Percentiles rank a stretch among this genome's conserved stretches.
Evolutionary conservation across 257 asterid species (phyloP).

Genomic region (Echium plantagineum): DNA sequence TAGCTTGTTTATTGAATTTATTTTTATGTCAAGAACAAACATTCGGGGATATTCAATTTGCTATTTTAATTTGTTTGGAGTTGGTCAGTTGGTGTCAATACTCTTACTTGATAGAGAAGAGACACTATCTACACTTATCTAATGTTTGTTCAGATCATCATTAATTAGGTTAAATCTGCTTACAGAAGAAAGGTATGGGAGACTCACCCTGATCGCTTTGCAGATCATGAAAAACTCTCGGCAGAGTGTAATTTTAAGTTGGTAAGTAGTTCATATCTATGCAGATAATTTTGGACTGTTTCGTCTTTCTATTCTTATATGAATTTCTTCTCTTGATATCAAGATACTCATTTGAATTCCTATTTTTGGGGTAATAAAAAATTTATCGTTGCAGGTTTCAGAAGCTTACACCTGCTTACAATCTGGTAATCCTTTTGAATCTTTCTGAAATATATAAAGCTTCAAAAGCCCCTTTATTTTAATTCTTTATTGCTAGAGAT

Average conservation of each 20-base stretch:
- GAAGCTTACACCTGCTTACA: conserved; percentile 49
- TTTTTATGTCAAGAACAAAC: too few relatives aligned
- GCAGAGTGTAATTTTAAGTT: conserved; percentile 56
- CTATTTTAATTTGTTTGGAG: too few relatives aligned
- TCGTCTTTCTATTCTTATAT: too few relatives aligned
- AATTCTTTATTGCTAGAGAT: neutral
- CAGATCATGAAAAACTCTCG: conserved; percentile 30
- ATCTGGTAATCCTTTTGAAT: conserved; percentile 29
- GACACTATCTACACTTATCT: neutral
- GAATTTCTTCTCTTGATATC: neutral
- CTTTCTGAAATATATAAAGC: neutral
- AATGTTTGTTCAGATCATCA: neutral
- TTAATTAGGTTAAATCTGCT: conserved; percentile 51
- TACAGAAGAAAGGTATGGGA: conserved; percentile 55
- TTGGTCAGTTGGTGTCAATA: neutral
- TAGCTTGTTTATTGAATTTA: too few relatives aligned
- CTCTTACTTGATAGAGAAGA: neutral
- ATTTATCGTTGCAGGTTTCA: conserved; percentile 37
- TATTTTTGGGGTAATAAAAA: neutral
- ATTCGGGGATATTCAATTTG: too few relatives aligned
- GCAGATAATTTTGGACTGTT: neutral
- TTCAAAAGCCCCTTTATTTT: neutral
- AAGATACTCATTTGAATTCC: neutral
- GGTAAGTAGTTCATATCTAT: conserved; percentile 16
- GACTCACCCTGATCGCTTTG: conserved; percentile 77